A percentile compares a stretch with the other conserved stretches of the same genome.
Conservation (phyloP, 2,329 filamentous ascomycete species). For the Hymenoscyphus occultus region DNA sequence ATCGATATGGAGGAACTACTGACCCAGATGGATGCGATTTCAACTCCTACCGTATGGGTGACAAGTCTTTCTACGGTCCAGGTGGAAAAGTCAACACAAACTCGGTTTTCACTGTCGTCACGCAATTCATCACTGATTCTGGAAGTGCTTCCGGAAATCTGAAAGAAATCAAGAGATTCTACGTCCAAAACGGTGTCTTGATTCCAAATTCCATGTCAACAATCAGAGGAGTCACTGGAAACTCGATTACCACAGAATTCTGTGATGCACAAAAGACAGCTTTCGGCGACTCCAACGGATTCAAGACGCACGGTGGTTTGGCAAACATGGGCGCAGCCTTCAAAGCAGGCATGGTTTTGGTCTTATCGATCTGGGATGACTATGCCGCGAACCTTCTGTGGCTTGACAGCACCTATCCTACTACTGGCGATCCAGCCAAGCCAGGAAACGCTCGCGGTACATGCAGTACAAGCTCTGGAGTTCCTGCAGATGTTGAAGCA, state of each 20-base stretch:
- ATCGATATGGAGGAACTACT: slow-evolving; percentile 53
- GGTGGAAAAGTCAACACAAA: slow-evolving; percentile 51
- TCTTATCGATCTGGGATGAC: slow-evolving; percentile 55
- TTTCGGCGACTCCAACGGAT: slow-evolving; percentile 52
- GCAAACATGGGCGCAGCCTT: slow-evolving; percentile 53
- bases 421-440: slow-evolving; percentile 40
- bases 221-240: slow-evolving; percentile 45
- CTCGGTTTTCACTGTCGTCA: slow-evolving; percentile 54
- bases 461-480: slow-evolving; percentile 51
- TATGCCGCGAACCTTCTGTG: slow-evolving; percentile 66
- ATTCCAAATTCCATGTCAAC: slow-evolving; percentile 48
- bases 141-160: slow-evolving; percentile 48
- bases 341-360: slow-evolving; percentile 49
- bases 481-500: slow-evolving; percentile 48
- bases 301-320: slow-evolving; percentile 54
- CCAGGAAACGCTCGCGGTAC: slow-evolving; percentile 52
- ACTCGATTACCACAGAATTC: slow-evolving; percentile 53
- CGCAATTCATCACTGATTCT: slow-evolving; percentile 53
- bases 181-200: slow-evolving; percentile 52
- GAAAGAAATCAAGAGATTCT: slow-evolving; percentile 51
- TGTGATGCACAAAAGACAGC: slow-evolving; percentile 52
- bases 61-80: slow-evolving; percentile 53
- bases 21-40: slow-evolving; percentile 61
- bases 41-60: slow-evolving; percentile 58
- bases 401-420: slow-evolving; percentile 66